Evolutionary conservation across 2,329 filamentous ascomycete species (phyloP).

Genomic region (Colletotrichum siamense): DNA sequence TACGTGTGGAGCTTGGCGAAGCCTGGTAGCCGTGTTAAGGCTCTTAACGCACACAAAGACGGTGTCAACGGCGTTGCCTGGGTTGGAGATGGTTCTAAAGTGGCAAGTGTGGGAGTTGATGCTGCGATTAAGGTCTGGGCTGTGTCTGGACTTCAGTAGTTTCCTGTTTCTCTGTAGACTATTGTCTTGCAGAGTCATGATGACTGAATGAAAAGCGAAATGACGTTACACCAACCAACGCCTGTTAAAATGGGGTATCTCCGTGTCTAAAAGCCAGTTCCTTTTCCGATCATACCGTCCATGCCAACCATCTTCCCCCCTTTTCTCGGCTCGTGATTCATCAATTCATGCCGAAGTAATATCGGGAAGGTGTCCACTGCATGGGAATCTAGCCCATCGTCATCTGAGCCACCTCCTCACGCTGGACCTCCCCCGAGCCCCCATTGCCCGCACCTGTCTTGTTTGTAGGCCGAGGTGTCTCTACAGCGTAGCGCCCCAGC

Average conservation of each 20-base stretch:
- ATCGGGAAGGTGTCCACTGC: background rate
- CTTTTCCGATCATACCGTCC: background rate
- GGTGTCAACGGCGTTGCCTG: slow-evolving; percentile 89
- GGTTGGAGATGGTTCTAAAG: slow-evolving; percentile 67
- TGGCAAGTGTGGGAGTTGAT: slow-evolving; percentile 85
- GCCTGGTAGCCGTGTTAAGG: slow-evolving; percentile 85
- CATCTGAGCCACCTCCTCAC: slow-evolving; percentile 43
- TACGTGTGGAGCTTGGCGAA: slow-evolving; percentile 89
- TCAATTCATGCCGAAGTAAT: background rate
- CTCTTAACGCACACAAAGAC: slow-evolving; percentile 91
- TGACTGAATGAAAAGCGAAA: slow-evolving; percentile 4
- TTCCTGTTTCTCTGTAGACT: background rate
- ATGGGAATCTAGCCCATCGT: slow-evolving; percentile 38
- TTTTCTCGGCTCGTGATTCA: background rate
- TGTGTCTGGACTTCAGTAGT: slow-evolving; percentile 59
- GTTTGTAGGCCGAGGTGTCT: background rate
- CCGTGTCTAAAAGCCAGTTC: background rate
- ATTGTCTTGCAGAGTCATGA: background rate
- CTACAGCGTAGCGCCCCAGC: slow-evolving; percentile 7
- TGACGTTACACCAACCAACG: slow-evolving; percentile 8
- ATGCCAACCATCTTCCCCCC: background rate
- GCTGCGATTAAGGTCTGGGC: slow-evolving; percentile 91
- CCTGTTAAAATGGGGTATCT: slow-evolving; percentile 10
- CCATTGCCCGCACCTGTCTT: background rate
- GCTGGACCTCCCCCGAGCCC: slow-evolving; percentile 29